Evolutionary conservation across 768 basidiomycete genomes (phyloP), one percentile per base, ranked within the genome.

Genomic region (Tricholoma bakamatsutake): DNA sequence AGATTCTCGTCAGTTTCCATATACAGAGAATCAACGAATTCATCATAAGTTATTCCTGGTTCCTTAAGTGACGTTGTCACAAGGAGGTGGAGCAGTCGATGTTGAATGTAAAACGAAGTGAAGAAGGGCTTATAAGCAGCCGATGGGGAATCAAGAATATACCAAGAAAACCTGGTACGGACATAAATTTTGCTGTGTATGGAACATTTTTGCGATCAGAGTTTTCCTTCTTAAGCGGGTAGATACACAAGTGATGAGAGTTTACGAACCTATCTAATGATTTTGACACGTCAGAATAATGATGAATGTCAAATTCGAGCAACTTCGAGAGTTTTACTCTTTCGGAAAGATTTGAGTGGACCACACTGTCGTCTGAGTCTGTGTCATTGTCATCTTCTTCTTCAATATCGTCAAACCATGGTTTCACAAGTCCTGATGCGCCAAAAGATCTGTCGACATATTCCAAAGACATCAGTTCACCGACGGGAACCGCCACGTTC

Each of bases 161-260:
- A 90, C 87, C 87, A 90, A 0, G 87, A 85, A 65, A 69, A 65
- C 43, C 72, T 45, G 0, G 88, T 89, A 45, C 79, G 76, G 28
- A 90, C 67, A 57, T 84, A 89, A 2, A 88, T 77, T 57, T 82
- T 81, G 21, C 87, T 88, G 50, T 4, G 21, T 9, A 45, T 48
- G 13, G 30, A 34, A 40, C 33, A 50, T 24, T 60, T 70, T 60
- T 53, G 31, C 13, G 4, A 18, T 46, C 5, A 31, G 15, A 10
- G 12, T 24, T 2, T 47, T 40, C 17, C 21, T 45, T 37, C 6
- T 18, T 37, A 18, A 31, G 13, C 9, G 46, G 30, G 18, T 51
- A 21, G 10, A 39, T 51, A 21, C 50, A 5, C 9, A 2, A 40
- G 34, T 35, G n/a, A 13, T n/a, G 53, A 27, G 50, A 42, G 50